Base-by-base conservation (phyloP, 2,329 filamentous ascomycete genomes). In the Myriangium duriaei region DNA sequence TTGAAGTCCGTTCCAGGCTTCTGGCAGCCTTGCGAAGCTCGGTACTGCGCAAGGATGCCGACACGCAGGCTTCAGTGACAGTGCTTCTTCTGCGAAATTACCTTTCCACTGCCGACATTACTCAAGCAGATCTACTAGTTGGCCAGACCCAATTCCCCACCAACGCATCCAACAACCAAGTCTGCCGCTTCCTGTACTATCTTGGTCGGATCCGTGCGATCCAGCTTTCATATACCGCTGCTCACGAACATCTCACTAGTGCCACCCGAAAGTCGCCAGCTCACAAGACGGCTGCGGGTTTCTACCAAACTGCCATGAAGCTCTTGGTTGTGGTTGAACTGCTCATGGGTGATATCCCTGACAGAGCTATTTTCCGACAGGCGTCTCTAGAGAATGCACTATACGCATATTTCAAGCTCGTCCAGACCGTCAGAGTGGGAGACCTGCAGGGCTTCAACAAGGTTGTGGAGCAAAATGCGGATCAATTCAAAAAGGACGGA, bases 321-420 rank as follows among this genome's bases (percentile, higher is more conserved):
- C 73, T 96, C n/a, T 68, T 96, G 47, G 76, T 96, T 30, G 86
- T 98, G 13, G 91, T 98, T 10, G 88, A 98, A 67, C 69, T 98
- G 44, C 67, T 98, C 46, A 98, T 98, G 91, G 91, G 91, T 47
- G 91, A 98, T 55, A 98, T 98, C 49, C 91, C 91, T 18, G 88
- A 96, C 54, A 83, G 91, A 42, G 81, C 86, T 11, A 81, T 88
- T 40, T 98, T 98, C 76, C 82, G 91, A 42, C 83, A 91, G 55
- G 76, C 86, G 2, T 78, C 76, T 41, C 76, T 96, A 52, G 91
- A 96, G 65, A 74, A 79, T 48, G 77, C 88, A 12, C 72, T 98
- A 44, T 79, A 87, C 56, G 88, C 91, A 2, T 98, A 98, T 67
- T 82, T 98, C 61, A 69, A 87, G 43, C 77, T 98, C 34, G 87